Evolutionary conservation across 306 rosid species (phyloP).

Genomic region (Biancaea sappan): DNA sequence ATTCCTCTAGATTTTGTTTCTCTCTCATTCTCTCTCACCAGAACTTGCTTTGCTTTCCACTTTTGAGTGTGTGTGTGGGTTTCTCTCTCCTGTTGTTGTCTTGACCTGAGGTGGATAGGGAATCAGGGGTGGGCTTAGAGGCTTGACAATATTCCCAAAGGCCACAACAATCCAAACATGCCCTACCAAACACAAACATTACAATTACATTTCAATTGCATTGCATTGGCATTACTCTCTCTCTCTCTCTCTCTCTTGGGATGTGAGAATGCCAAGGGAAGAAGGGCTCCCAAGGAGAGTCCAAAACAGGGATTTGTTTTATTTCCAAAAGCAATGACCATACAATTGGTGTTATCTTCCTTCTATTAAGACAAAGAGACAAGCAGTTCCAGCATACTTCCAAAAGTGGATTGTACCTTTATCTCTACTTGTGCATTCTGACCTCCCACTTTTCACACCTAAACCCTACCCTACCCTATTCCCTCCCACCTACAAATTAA

Average conservation of each 20-base stretch:
- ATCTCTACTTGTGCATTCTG: constrained; percentile 55
- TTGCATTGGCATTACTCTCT: too few species aligned
- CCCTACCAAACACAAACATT: constrained; percentile 67
- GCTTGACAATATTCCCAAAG: constrained; percentile 54
- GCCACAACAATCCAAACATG: constrained; percentile 56
- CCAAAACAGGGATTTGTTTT: constrained; percentile 59
- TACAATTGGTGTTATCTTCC: constrained; percentile 61
- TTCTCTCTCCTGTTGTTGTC: too few species aligned
- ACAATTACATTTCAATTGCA: too few species aligned
- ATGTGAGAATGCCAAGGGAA: constrained; percentile 51
- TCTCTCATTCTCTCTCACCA: constrained; percentile 16
- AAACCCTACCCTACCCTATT: constrained; percentile 8
- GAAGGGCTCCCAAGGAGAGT: constrained; percentile 36
- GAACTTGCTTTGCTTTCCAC: constrained; percentile 30
- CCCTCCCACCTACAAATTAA: too few species aligned
- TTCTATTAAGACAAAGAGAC: constrained; percentile 56
- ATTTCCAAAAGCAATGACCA: constrained; percentile 48
- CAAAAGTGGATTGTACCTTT: constrained; percentile 56
- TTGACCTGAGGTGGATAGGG: constrained; percentile 54
- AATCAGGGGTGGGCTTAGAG: constrained; percentile 51
- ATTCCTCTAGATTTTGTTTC: too few species aligned
- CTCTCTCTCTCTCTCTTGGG: too few species aligned
- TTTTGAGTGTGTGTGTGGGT: constrained; percentile 33
- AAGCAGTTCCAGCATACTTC: constrained; percentile 42
- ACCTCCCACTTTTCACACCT: not conserved